Evolutionary conservation across 768 basidiomycete species (phyloP), one percentile per base, ranked within the genome.

Genomic region (Harrya chromipes): DNA sequence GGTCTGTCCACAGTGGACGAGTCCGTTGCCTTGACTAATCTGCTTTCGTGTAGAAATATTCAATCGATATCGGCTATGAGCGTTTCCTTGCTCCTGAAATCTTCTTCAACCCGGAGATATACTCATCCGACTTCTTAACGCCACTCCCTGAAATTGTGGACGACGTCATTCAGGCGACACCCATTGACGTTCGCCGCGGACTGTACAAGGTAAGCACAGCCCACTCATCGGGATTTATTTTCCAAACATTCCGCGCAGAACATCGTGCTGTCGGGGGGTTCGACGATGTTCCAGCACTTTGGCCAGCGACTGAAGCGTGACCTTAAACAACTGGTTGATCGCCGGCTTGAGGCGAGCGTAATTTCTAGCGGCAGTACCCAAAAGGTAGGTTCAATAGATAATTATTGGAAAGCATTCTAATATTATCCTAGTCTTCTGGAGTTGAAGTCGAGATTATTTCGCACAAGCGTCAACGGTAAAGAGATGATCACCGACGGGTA

Each of bases 61-160:
- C 78, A 17, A 74, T 98, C 41, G 95, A 99, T 61, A 84, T 99
- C 50, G 97, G 97, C 17, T 98, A 97, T 70, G 97, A 98, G 69
- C 92, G 97, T 21, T 99, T 99, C 81, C 84, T 98, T 45, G 97
- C 95, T 6, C 94, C 97, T 6, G 97, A 98, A 70, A 97, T 98
- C 62, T 98, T 98, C 76, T 98, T 97, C 81, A 98, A 98, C 73
- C 97, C 97, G 13, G 95, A 99, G 70, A 97, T 99, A 58, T 90
- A 89, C 69, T 97, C 94, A 0, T 94, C 92, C 35, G 95, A 98
- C 69, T 97, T 97, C 78, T 70, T 99, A 54, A 97, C 94, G 5
- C 97, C 97, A 9, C 80, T 99, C 4, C 93, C 97, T 0, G 84
- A 95, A 54, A 91, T 98, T 46, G 97, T 98, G 48, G 97, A 99